Evolutionary conservation across 1,139 yeast species (phyloP), one percentile per base, ranked within the genome.

Genomic region (Yarrowia galli): DNA sequence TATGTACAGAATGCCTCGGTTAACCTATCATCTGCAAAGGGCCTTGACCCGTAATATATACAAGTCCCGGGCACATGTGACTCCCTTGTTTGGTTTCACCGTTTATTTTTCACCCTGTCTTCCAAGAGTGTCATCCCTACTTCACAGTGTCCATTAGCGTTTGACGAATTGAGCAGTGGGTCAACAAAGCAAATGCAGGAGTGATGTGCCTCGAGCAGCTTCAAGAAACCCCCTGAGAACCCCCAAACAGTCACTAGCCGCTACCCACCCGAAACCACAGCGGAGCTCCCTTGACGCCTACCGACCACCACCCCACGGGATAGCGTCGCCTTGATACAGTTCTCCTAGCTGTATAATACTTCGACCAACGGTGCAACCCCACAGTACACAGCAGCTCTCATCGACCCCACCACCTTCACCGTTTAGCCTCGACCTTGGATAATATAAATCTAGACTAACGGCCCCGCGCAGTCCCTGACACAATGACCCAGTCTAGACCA

Each of bases 141-240:
- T 40, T 25, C 46, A 54, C 61, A 38, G 46, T 28, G 60, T 20
- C 36, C 8, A 7, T 54, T 40, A 25, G 23, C 23, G 48, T 54
- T 54, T 54, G 46, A 58, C 64, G 51, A 58, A 58, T 58, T 51
- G 64, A 58, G 64, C 28, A 58, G 64, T 58, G 23, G 49, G 51
- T 43, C 51, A 58, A 58, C 64, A 58, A 43, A 32, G 63, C 48
- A 56, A 28, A 58, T 58, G 64, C 64, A 58, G 64, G 64, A 58
- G 64, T 58, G 51, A 58, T 58, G 64, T 58, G 46, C 51, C 40
- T 43, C 38, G 64, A 43, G 51, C 64, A 58, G 51, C 64, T 43
- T 32, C 51, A n/a, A 28, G 48, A 40, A 54, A n/a, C 61, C 61
- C 40, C 61, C 61, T 54, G 61, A 54, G 48, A 10, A 6, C 45